These are phyloP conservation scores for Pyrus betulifolia DNA, from an alignment of 306 rosid species.

Conservation along the genomic window DNA sequence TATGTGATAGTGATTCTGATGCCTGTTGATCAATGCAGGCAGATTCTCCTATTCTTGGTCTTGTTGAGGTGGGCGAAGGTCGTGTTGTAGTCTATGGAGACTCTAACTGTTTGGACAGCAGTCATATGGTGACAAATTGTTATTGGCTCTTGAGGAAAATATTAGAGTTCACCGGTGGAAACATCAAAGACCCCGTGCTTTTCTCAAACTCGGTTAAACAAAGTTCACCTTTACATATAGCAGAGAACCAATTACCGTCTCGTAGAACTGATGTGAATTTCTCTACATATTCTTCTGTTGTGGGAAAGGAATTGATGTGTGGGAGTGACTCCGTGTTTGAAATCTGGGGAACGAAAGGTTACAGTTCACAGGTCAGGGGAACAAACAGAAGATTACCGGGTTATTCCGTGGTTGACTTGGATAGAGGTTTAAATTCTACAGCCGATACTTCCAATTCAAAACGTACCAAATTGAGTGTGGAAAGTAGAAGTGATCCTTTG, in stretches of 20 bases:
- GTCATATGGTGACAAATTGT: conserved; percentile 97
- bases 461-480: conserved; percentile 16
- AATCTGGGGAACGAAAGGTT: conserved; percentile 88
- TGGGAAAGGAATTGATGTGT: conserved; percentile 74
- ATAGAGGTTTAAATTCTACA: conserved; percentile 55
- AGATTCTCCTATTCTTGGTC: conserved; percentile 91
- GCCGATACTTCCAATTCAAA: conserved; percentile 17
- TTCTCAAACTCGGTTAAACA: conserved; percentile 62
- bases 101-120: conserved; percentile 93
- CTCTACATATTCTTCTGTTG: conserved; percentile 68
- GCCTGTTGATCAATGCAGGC: conserved; percentile 52
- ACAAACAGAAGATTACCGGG: conserved; percentile 87
- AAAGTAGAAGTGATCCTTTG: conserved; percentile 29
- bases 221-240: conserved; percentile 44
- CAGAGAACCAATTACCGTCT: conserved; percentile 71
- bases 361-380: conserved; percentile 65
- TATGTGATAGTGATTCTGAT: neutral
- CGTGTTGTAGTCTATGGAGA: conserved; percentile 90
- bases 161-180: conserved; percentile 66
- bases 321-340: conserved; percentile 70
- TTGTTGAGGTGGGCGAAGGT: conserved; percentile 52
- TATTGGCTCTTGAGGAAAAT: conserved; percentile 73
- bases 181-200: conserved; percentile 65
- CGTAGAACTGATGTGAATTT: conserved; percentile 91
- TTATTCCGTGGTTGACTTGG: conserved; percentile 56